These are phyloP conservation scores for Colletotrichum spaethianum DNA, from an alignment of 2,329 filamentous ascomycete species.

Conservation along the genomic window DNA sequence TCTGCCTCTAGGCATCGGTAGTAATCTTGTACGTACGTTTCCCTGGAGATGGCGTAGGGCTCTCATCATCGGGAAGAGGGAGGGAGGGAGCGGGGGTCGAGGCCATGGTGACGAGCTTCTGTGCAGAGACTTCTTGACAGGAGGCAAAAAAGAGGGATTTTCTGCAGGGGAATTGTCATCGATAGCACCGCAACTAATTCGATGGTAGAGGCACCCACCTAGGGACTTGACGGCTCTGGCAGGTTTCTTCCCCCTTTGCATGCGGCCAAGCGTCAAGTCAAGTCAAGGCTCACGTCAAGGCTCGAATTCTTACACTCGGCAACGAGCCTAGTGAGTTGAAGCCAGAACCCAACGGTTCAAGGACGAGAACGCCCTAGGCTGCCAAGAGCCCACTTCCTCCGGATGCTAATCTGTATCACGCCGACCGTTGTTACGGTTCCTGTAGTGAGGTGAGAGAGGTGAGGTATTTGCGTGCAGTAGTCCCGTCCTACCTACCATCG, in stretches of 20 bases:
- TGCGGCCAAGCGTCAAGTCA: slow-evolving; percentile 2
- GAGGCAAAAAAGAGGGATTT: slow-evolving; percentile 29
- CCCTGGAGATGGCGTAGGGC: slow-evolving; percentile 13
- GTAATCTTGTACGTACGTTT: slow-evolving; percentile 13
- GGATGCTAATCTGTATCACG: slow-evolving; percentile 15
- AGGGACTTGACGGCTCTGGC: not conserved
- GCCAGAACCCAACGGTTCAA: not conserved
- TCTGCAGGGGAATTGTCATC: not conserved
- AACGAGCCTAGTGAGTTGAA: slow-evolving; percentile 20
- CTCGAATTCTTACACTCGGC: slow-evolving; percentile 14
- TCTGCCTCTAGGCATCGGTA: slow-evolving; percentile 5
- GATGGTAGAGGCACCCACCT: slow-evolving; percentile 16
- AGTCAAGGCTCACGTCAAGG: slow-evolving; percentile 3
- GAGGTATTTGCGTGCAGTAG: not conserved
- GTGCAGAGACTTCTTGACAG: not conserved
- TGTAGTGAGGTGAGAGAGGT: not conserved
- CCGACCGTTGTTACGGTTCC: slow-evolving; percentile 2
- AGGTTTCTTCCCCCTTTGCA: not conserved
- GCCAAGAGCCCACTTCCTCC: not conserved
- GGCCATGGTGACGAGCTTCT: slow-evolving; percentile 6
- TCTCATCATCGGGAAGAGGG: not conserved
- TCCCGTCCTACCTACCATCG: slow-evolving; percentile 22
- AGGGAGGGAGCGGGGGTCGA: slow-evolving; percentile 13
- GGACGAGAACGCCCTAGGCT: not conserved
- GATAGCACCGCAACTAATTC: slow-evolving; percentile 9